Percentiles rank a stretch among this genome's conserved stretches.
These are phyloP conservation scores for Fusarium napiforme DNA, from an alignment of 2,329 filamentous ascomycete genomes.

Conservation along the genomic window DNA sequence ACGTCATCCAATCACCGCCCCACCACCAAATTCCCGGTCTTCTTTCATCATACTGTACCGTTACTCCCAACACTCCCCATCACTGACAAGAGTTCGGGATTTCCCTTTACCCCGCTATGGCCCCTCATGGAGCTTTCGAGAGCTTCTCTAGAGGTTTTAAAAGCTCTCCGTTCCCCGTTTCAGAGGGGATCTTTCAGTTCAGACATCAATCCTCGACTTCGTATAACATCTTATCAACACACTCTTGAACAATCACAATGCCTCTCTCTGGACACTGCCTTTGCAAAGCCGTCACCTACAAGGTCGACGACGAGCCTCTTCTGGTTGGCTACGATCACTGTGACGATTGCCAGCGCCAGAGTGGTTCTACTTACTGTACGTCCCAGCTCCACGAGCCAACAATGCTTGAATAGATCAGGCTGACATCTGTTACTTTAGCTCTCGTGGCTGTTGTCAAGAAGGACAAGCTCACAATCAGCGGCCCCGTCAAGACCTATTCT, in stretches of 20 bases:
- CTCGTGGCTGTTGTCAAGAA: slow-evolving; percentile 74
- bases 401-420: neutral
- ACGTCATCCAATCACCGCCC: slow-evolving; percentile 47
- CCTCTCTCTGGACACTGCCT: slow-evolving; percentile 76
- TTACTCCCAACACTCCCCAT: slow-evolving; percentile 31
- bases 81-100: slow-evolving; percentile 23
- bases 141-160: slow-evolving; percentile 32
- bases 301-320: slow-evolving; percentile 62
- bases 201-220: slow-evolving; percentile 12
- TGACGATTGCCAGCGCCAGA: slow-evolving; percentile 78
- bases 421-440: slow-evolving; percentile 54
- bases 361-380: slow-evolving; percentile 74
- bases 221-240: slow-evolving; percentile 3
- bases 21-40: slow-evolving; percentile 38
- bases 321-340: slow-evolving; percentile 76
- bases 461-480: slow-evolving; percentile 71
- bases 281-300: slow-evolving; percentile 78
- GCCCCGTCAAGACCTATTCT: slow-evolving; percentile 72
- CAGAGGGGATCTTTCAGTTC: neutral
- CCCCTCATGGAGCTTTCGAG: slow-evolving; percentile 41
- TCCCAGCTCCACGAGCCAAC: neutral
- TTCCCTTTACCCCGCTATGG: slow-evolving; percentile 45
- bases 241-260: slow-evolving; percentile 58
- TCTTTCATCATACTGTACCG: slow-evolving; percentile 20
- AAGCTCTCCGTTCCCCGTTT: neutral